Evolutionary conservation across 1,284 basidiomycete genomes (phyloP), one percentile per base, ranked within the genome.

Genomic region (Cerrena zonata): DNA sequence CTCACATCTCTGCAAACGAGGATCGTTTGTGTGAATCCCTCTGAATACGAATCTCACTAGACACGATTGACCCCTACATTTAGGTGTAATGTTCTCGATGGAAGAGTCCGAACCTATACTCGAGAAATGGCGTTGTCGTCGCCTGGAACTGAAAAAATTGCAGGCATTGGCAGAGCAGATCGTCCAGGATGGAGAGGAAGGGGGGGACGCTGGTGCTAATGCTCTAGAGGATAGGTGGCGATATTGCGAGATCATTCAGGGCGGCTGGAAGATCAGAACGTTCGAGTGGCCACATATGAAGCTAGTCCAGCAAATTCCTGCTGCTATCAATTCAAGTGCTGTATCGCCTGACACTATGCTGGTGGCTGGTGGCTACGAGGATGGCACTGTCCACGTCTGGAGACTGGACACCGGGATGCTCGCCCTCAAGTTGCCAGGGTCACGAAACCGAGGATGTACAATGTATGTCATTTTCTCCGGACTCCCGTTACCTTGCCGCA

Each of bases 391-490:
- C 15, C 40, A 49, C 11, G 54, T 43, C 18, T 51, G 49, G 59
- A 49, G 15, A 53, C 4, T 51, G 46, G 2, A 56, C 56, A 0
- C 18, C 13, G 10, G 11, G 41, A 19, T 50, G 5, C 18, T 47
- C 11, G 30, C 11, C 2, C 37, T 41, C 18, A 37, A 18, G 15
- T 51, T 58, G 25, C 21, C 4, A n/a, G 1, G 50, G 48, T 1
- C 62, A 65, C 46, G 41, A 43, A 22, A 5, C 5, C 5, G 57
- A 57, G 13, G 15, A 49, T 1, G 41, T 63, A n/a, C 51, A 45
- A 41, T 34, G 53, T 13, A 21, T 62, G 12, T 53, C 55, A 10
- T 65, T 64, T 50, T 62, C 61, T 0, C 61, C 59, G 2, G 58
- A 64, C 47, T 47, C 55, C 47, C 48, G 10, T 15, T 47, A 44